Evolutionary conservation across 164 flowering plant species (phyloP).

Genomic region (Vitis rupestris): DNA sequence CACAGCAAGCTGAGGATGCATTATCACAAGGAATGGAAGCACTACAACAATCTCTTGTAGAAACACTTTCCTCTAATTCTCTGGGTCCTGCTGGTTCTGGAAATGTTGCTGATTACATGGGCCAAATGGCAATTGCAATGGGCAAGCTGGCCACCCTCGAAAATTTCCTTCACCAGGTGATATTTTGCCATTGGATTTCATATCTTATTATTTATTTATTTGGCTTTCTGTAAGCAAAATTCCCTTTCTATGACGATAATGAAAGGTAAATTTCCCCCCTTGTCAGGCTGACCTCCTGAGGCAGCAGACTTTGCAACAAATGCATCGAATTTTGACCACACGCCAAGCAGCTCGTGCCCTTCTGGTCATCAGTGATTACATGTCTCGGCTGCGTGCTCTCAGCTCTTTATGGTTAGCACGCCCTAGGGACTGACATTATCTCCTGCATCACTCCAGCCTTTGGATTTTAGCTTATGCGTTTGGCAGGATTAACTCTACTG

Average conservation of each 20-base stretch:
- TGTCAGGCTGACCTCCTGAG: slow-evolving; percentile 80
- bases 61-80: slow-evolving; percentile 61
- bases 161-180: slow-evolving; percentile 83
- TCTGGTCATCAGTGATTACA: slow-evolving; percentile 71
- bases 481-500: background rate
- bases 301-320: slow-evolving; percentile 81
- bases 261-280: background rate
- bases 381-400: slow-evolving; percentile 73
- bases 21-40: slow-evolving; percentile 97
- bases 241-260: background rate
- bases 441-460: background rate
- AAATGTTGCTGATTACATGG: slow-evolving; percentile 79
- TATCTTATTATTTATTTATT: background rate
- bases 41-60: slow-evolving; percentile 76
- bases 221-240: background rate
- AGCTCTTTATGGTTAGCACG: slow-evolving; percentile 87
- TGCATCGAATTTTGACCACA: slow-evolving; percentile 79
- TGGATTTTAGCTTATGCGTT: background rate
- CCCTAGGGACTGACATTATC: slow-evolving; percentile 51
- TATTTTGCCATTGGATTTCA: background rate
- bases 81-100: slow-evolving; percentile 57
- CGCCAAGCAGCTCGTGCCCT: slow-evolving; percentile 90
- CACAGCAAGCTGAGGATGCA: slow-evolving; percentile 93
- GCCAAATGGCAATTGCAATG: slow-evolving; percentile 94
- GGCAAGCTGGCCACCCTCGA: slow-evolving; percentile 75